Evolutionary conservation across 352 stramenopile genomes (phyloP).

Genomic region (Aphanomyces cochlioides): DNA sequence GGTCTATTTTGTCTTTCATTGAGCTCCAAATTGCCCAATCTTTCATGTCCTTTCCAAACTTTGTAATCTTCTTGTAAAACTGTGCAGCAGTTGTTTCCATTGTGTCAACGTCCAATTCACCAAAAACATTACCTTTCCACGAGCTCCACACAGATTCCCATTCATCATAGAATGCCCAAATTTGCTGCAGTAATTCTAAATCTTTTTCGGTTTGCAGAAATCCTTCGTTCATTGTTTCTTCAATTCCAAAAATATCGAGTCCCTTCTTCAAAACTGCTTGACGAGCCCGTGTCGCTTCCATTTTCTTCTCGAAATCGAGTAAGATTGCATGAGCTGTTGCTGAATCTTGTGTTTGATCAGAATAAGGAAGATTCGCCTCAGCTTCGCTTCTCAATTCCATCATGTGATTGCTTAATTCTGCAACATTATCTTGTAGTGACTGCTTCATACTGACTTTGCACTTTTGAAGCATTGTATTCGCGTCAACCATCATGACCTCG

Average conservation of each 20-base stretch:
- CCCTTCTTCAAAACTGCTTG: conserved; percentile 84
- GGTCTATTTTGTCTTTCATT: conserved; percentile 92
- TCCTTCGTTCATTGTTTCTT: conserved; percentile 81
- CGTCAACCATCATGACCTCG: conserved; percentile 76
- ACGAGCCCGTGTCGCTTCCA: conserved; percentile 60
- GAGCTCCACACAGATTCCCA: conserved; percentile 87
- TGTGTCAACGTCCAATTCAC: conserved; percentile 88
- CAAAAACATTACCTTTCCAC: conserved; percentile 91
- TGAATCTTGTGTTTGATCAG: conserved; percentile 51
- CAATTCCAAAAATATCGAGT: conserved; percentile 90
- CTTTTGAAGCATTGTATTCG: conserved; percentile 88
- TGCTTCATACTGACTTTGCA: conserved; percentile 95
- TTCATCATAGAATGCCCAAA: conserved; percentile 86
- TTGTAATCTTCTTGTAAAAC: conserved; percentile 91
- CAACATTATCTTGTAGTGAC: conserved; percentile 89
- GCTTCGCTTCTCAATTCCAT: conserved; percentile 71
- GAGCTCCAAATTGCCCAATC: conserved; percentile 87
- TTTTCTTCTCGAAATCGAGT: conserved; percentile 87
- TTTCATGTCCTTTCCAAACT: conserved; percentile 92
- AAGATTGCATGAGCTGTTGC: conserved; percentile 56
- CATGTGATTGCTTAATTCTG: conserved; percentile 82
- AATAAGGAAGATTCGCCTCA: conserved; percentile 70
- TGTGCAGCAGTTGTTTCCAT: conserved; percentile 87
- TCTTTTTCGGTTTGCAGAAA: conserved; percentile 86
- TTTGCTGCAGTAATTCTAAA: conserved; percentile 84